Percentiles rank a stretch among this genome's conserved stretches.
Conservation (phyloP, 2,329 filamentous ascomycete genomes). For the Beauveria scarabaeidicola region DNA sequence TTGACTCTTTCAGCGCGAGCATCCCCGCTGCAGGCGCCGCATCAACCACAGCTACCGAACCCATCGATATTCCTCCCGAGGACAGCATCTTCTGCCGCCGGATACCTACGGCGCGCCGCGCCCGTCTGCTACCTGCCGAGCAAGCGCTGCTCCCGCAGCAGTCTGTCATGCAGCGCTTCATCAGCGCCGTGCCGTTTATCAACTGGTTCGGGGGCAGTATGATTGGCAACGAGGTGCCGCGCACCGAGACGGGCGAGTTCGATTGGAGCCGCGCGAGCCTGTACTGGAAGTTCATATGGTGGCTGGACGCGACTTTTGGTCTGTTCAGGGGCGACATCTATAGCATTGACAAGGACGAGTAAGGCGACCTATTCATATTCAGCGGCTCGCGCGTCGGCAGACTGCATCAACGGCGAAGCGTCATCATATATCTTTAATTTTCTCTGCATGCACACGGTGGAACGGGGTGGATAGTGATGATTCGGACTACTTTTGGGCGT, state of each 20-base stretch:
- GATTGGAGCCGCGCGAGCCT: constrained; percentile 62
- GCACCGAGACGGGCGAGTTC: constrained; percentile 65
- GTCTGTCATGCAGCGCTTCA: constrained; percentile 53
- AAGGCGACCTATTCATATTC: constrained; percentile 8
- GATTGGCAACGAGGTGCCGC: constrained; percentile 68
- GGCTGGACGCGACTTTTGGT: constrained; percentile 49
- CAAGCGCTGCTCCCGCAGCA: constrained; percentile 64
- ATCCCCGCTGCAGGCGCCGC: constrained; percentile 9
- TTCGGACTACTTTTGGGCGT: not conserved
- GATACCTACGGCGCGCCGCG: constrained; percentile 59
- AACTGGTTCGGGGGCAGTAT: constrained; percentile 64
- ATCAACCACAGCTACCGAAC: constrained; percentile 16
- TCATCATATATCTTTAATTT: not conserved
- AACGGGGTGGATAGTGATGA: not conserved
- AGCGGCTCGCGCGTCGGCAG: not conserved
- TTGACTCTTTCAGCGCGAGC: constrained; percentile 19
- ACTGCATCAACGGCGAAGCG: not conserved
- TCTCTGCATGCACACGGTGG: not conserved
- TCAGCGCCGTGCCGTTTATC: constrained; percentile 59
- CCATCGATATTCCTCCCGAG: constrained; percentile 22
- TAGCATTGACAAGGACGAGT: constrained; percentile 51
- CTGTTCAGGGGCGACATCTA: constrained; percentile 52
- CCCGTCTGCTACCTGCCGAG: constrained; percentile 57
- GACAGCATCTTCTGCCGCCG: constrained; percentile 46
- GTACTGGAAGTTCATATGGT: constrained; percentile 61